These are phyloP conservation scores for Aureobasidium melanogenum DNA, from an alignment of 2,329 filamentous ascomycete species.

Conservation along the genomic window DNA sequence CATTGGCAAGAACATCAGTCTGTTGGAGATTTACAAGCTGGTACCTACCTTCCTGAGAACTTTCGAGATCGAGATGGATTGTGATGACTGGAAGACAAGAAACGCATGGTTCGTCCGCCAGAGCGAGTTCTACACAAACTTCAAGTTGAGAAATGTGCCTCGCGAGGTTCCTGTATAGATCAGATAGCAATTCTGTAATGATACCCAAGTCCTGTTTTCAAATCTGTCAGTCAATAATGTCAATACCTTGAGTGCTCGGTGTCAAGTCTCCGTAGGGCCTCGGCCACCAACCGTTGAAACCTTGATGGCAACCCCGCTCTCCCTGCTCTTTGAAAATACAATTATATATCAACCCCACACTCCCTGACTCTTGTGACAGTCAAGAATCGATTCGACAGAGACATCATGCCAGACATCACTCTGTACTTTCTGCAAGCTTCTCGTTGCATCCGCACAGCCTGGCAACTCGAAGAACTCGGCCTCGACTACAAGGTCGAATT, in stretches of 20 bases:
- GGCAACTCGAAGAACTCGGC: slow-evolving; percentile 38
- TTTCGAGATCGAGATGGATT: slow-evolving; percentile 47
- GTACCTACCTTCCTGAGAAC: slow-evolving; percentile 51
- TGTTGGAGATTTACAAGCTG: slow-evolving; percentile 44
- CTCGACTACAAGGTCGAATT: slow-evolving; percentile 35
- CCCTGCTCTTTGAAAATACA: background rate
- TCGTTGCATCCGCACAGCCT: slow-evolving; percentile 36
- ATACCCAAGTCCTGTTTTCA: background rate
- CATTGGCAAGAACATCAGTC: slow-evolving; percentile 47
- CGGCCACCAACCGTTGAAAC: background rate
- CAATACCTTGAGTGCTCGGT: background rate
- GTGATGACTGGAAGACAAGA: slow-evolving; percentile 37
- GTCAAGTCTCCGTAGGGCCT: background rate
- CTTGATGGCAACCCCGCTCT: slow-evolving; percentile 10
- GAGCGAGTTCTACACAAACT: slow-evolving; percentile 35
- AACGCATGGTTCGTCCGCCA: slow-evolving; percentile 48
- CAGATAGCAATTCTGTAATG: background rate
- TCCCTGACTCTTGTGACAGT: background rate
- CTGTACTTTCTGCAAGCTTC: slow-evolving; percentile 42
- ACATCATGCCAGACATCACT: slow-evolving; percentile 25
- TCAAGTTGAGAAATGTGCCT: slow-evolving; percentile 26
- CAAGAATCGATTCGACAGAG: background rate
- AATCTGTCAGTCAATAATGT: background rate
- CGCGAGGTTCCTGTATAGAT: slow-evolving; percentile 1
- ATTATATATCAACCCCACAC: background rate